Evolutionary conservation across 345 rosid species (phyloP).

Genomic region (Alliaria petiolata): DNA sequence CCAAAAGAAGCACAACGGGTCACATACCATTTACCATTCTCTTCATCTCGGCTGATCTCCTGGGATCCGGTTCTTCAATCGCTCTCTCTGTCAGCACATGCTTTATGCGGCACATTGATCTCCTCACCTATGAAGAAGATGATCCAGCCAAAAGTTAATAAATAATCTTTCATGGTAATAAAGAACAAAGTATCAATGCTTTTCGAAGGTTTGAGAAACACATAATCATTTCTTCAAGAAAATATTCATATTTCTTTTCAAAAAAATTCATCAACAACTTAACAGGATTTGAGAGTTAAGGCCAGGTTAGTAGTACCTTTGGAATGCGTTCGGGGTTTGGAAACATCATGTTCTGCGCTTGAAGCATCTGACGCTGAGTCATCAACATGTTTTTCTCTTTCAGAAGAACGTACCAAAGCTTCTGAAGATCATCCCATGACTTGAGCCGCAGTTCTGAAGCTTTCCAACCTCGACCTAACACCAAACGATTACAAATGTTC

Average conservation of each 20-base stretch:
- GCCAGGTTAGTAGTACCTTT: conserved; percentile 46
- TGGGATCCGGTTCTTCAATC: conserved; percentile 74
- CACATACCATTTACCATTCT: conserved; percentile 84
- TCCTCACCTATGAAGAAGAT: conserved; percentile 51
- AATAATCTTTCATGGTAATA: not conserved
- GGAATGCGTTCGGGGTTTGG: conserved; percentile 96
- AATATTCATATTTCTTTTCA: not conserved
- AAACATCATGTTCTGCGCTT: conserved; percentile 74
- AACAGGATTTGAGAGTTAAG: not conserved
- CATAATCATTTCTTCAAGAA: not conserved
- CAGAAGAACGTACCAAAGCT: conserved; percentile 82
- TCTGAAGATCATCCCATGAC: conserved; percentile 92
- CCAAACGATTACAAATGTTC: not conserved
- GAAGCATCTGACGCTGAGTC: conserved; percentile 97
- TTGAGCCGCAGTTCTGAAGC: conserved; percentile 87
- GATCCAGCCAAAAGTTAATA: no score
- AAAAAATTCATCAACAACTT: not conserved
- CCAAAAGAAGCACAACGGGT: conserved; percentile 10
- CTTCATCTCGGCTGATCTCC: conserved; percentile 89
- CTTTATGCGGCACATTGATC: conserved; percentile 84
- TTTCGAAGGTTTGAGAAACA: not conserved
- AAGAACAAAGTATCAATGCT: not conserved
- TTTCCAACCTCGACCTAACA: conserved; percentile 92
- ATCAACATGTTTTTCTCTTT: conserved; percentile 98
- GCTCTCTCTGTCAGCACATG: conserved; percentile 85